Evolutionary conservation across 164 flowering plant genomes (phyloP).

Genomic region (Magnolia officinalis): DNA sequence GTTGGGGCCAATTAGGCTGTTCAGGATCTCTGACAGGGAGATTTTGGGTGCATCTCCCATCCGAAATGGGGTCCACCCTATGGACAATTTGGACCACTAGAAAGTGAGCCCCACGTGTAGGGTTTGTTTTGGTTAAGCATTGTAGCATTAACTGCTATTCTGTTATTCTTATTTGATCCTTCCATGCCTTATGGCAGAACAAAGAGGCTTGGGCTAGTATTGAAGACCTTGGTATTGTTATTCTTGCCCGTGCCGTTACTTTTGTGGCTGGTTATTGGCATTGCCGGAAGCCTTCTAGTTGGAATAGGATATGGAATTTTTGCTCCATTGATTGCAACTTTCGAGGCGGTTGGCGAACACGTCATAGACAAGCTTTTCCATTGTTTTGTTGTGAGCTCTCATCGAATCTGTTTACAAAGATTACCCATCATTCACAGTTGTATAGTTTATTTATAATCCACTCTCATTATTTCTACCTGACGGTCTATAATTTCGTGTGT

Average conservation of each 20-base stretch:
- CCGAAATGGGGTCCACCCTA: too few species aligned
- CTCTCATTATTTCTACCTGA: too few species aligned
- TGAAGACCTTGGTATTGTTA: conserved; percentile 52
- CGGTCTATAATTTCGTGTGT: not conserved
- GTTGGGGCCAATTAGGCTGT: too few species aligned
- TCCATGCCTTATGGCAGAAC: conserved; percentile 40
- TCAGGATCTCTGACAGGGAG: too few species aligned
- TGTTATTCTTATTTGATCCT: not conserved
- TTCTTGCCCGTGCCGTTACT: conserved; percentile 62
- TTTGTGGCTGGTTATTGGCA: conserved; percentile 67
- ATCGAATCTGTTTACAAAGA: not conserved
- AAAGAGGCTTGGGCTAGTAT: conserved; percentile 59
- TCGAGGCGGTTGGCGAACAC: conserved; percentile 69
- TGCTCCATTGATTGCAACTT: conserved; percentile 73
- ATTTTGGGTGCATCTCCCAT: too few species aligned
- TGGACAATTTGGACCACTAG: not conserved
- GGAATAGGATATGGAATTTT: conserved; percentile 84
- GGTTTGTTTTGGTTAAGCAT: not conserved
- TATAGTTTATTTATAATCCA: too few species aligned
- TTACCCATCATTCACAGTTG: not conserved
- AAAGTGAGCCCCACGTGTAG: not conserved
- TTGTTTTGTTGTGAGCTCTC: conserved; percentile 58
- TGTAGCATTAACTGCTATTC: too few species aligned
- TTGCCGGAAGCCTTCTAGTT: conserved; percentile 66
- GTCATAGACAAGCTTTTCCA: conserved; percentile 47